Conservation (phyloP, 225 moss, liverwort and hornwort species). For the Climacium dendroides region DNA sequence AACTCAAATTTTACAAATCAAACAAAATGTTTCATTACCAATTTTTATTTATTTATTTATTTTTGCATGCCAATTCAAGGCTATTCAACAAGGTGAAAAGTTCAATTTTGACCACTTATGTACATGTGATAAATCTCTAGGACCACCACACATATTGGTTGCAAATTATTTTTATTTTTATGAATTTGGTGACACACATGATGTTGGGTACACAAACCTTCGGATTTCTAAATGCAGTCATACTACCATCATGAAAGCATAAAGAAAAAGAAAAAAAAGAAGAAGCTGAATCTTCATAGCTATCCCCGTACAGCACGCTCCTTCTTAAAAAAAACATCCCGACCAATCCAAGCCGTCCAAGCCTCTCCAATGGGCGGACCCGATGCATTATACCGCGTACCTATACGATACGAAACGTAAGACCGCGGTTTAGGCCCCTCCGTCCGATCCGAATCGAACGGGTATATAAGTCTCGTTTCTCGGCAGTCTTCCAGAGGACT, state of each 20-base stretch:
- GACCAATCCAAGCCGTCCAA: not conserved
- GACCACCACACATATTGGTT: not conserved
- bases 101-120: not conserved
- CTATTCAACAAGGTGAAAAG: not conserved
- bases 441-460: not conserved
- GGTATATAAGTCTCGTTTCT: not conserved
- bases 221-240: not conserved
- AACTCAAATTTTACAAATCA: not conserved
- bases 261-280: not conserved
- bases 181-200: not conserved
- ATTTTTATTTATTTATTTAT: no score
- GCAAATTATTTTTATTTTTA: fast-evolving
- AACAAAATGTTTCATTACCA: not conserved
- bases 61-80: not conserved
- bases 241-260: not conserved
- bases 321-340: no score
- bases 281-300: not conserved
- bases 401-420: not conserved
- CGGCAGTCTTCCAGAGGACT: not conserved
- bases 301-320: not conserved
- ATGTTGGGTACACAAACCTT: not conserved
- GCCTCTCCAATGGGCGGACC: not conserved
- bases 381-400: not conserved
- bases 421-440: not conserved
- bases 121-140: not conserved